Evolutionary conservation across 495 filamentous ascomycete genomes (phyloP).

Genomic region (Pyrenula aspistea): DNA sequence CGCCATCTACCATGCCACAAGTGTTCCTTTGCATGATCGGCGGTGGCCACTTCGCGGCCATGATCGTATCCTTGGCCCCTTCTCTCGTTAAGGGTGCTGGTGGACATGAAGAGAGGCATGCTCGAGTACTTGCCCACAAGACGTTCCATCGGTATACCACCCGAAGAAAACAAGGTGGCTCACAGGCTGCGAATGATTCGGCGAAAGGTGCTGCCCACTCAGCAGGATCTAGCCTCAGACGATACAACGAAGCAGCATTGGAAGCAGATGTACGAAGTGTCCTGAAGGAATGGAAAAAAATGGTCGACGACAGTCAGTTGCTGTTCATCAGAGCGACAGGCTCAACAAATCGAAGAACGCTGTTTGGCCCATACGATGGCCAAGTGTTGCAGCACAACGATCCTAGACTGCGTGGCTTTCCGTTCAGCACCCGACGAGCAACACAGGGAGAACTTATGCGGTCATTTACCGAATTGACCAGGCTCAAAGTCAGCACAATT

Average conservation of each 20-base stretch:
- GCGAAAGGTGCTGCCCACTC: conserved; percentile 89
- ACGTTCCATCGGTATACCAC: conserved; percentile 98
- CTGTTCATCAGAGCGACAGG: conserved; percentile 86
- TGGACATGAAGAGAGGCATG: conserved; percentile 65
- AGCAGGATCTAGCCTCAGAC: conserved; percentile 75
- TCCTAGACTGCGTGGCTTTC: conserved; percentile 73
- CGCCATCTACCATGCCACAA: conserved; percentile 54
- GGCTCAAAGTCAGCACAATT: conserved; percentile 71
- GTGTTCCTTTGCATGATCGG: conserved; percentile 98
- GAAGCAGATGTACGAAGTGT: conserved; percentile 71
- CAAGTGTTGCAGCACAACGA: conserved; percentile 77
- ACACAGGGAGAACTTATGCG: conserved; percentile 93
- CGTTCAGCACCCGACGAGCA: conserved; percentile 87
- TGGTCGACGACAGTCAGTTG: conserved; percentile 73
- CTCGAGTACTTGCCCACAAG: conserved; percentile 83
- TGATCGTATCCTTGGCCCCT: conserved; percentile 82
- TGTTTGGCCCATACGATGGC: conserved; percentile 84
- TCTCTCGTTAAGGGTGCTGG: conserved; percentile 57
- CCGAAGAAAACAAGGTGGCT: conserved; percentile 85
- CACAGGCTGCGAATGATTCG: conserved; percentile 84
- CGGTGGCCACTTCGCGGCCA: conserved; percentile 92
- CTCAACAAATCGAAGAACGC: conserved; percentile 64
- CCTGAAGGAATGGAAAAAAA: conserved; percentile 65
- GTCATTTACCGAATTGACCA: conserved; percentile 80
- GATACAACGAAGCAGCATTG: conserved; percentile 87